phyloP scores from a whole-genome alignment of 2,329 filamentous ascomycete species.

The Phaeosphaeria sp. region DNA sequence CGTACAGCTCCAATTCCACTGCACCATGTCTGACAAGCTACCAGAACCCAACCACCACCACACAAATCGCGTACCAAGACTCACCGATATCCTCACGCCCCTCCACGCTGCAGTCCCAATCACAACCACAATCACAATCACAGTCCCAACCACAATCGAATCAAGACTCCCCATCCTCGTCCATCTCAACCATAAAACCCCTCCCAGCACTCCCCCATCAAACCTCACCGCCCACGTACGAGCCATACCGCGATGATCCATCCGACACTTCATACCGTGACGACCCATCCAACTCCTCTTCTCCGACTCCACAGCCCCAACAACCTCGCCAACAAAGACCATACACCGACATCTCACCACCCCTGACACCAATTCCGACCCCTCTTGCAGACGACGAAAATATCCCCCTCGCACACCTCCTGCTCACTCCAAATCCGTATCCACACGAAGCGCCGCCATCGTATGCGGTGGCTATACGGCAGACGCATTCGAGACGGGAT shows the following conservation, averaged over 20 bases:
- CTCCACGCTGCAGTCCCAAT: background rate
- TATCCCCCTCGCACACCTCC: conserved; percentile 36
- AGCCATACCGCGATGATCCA: conserved; percentile 15
- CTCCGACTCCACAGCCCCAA: background rate
- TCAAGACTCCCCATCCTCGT: background rate
- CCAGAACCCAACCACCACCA: conserved; percentile 4
- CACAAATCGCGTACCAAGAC: conserved; percentile 2
- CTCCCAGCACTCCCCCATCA: conserved; percentile 3
- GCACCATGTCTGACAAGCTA: background rate
- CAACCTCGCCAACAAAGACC: conserved; percentile 4
- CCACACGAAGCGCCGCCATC: conserved; percentile 36
- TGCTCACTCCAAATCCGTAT: conserved; percentile 14
- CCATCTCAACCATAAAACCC: conserved; percentile 5
- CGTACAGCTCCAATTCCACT: background rate
- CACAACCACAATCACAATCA: conserved; percentile 2
- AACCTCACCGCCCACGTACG: background rate
- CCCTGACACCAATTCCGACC: conserved; percentile 6
- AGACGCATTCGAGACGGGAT: conserved; percentile 26
- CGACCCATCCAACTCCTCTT: background rate
- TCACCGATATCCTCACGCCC: background rate
- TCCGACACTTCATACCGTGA: conserved; percentile 1
- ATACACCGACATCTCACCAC: conserved; percentile 8
- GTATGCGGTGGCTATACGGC: conserved; percentile 31
- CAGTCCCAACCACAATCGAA: background rate
- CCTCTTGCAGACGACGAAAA: conserved; percentile 20